Base-by-base conservation (phyloP, 2,329 filamentous ascomycete genomes). In the Cladosporium sp. region DNA sequence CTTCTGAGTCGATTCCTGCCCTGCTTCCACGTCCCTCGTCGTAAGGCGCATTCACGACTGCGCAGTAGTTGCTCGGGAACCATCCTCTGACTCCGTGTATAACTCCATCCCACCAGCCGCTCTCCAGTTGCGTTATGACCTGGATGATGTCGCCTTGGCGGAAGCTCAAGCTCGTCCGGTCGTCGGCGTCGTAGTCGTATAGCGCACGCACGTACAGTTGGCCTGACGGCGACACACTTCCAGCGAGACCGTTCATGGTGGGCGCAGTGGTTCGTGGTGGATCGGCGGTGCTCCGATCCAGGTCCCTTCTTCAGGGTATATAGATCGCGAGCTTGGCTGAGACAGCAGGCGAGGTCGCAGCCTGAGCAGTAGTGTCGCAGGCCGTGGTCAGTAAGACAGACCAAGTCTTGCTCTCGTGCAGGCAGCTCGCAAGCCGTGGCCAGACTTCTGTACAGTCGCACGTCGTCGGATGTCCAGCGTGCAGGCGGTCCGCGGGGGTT, bases 21-120 rank as follows among this genome's bases (percentile, higher is more conserved):
- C 82, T 81, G 63, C 79, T 78, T 14, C 82, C 77, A 56, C 90
- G 86, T 42, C 84, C 82, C 42, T 88, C 79, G 63, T 95, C 89
- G 66, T 90, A 88, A 52, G 88, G 83, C 67, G 86, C 87, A 60
- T 86, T 84, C 67, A 97, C 88, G 63, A 94, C 86, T 65, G 91
- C 87, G 78, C 94, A 97, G 78, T 99, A 99, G 75, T 99, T 99
- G 81, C 93, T 97, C 38, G 94, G 94, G 74, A 99, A 99, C 94
- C 94, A 99, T 73, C 94, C 94, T 72, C 94, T 88, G 66, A 96
- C 89, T 60, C 92, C 91, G 70, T 97, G 94, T 73, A 99, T 96
- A 58, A 99, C 91, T 51, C 94, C 94, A 77, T 99, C 94, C 94
- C 94, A 99, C 94, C 94, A 99, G 59, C 94, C 94, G 70, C 92